phyloP scores from a whole-genome alignment of 1,284 basidiomycete genomes.

The Ceratobasidium sp. region DNA sequence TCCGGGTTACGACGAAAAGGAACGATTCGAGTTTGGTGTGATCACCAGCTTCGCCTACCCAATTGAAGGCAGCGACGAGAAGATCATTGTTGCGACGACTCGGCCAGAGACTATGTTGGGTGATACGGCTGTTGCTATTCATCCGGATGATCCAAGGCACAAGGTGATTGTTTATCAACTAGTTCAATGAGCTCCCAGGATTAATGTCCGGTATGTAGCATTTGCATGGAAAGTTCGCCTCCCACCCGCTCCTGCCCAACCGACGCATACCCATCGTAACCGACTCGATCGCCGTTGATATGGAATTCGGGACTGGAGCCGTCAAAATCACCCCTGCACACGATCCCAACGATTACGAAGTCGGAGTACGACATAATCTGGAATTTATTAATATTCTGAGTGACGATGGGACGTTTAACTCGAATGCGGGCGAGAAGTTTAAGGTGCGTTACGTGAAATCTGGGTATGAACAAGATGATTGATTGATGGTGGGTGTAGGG shows the following conservation, averaged over 20 bases:
- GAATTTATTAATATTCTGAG: conserved; percentile 97
- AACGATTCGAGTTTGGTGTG: conserved; percentile 97
- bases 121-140: conserved; percentile 97
- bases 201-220: conserved; percentile 62
- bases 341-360: conserved; percentile 97
- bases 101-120: conserved; percentile 99
- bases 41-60: conserved; percentile 96
- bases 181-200: no score
- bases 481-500: conserved; percentile 62
- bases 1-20: conserved; percentile 93
- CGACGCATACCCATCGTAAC: conserved; percentile 92
- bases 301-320: conserved; percentile 97
- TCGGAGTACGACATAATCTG: conserved; percentile 88
- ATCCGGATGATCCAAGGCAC: conserved; percentile 94
- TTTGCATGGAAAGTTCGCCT: conserved; percentile 91
- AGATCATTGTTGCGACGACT: conserved; percentile 94
- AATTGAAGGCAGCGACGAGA: conserved; percentile 90
- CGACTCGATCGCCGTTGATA: conserved; percentile 89
- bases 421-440: conserved; percentile 85
- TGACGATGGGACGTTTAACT: conserved; percentile 97
- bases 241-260: conserved; percentile 87
- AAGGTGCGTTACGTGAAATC: conserved; percentile 58
- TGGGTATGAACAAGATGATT: not conserved
- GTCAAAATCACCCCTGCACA: conserved; percentile 99
- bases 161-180: conserved; percentile 56